Evolutionary conservation across 2,329 filamentous ascomycete genomes (phyloP).

Genomic region (Truncatella angustata): DNA sequence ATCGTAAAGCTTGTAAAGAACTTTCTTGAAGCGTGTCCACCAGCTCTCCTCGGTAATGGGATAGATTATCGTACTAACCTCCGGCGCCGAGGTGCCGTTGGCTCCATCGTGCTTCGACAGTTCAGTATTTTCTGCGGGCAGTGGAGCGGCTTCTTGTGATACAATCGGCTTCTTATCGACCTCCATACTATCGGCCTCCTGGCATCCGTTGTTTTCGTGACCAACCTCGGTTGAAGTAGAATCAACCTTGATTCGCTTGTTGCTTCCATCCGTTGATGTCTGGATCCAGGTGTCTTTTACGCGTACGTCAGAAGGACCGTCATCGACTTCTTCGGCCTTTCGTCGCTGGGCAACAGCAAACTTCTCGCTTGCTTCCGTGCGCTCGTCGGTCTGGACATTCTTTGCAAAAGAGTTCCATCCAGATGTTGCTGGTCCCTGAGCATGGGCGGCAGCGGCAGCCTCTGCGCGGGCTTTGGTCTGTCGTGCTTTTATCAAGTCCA

Average conservation of each 20-base stretch:
- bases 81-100: neutral
- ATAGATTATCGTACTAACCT: neutral
- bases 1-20: conserved; percentile 6
- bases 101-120: neutral
- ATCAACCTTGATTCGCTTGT: conserved; percentile 40
- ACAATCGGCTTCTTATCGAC: neutral
- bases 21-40: neutral
- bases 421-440: conserved; percentile 19
- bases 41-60: neutral
- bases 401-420: conserved; percentile 24
- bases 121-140: neutral
- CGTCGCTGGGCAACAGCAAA: conserved; percentile 22
- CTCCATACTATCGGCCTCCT: neutral
- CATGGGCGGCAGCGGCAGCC: conserved; percentile 14
- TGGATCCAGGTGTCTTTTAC: conserved; percentile 40
- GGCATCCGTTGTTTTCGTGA: conserved; percentile 1
- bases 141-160: neutral
- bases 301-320: conserved; percentile 19
- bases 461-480: conserved; percentile 27
- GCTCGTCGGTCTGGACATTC: conserved; percentile 22
- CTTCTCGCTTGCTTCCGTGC: conserved; percentile 20
- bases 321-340: conserved; percentile 20
- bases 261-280: conserved; percentile 34
- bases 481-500: conserved; percentile 61
- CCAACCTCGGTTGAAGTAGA: neutral